phyloP scores from a whole-genome alignment of 2,329 filamentous ascomycete species.

The Pestalotiopsis sp. region DNA sequence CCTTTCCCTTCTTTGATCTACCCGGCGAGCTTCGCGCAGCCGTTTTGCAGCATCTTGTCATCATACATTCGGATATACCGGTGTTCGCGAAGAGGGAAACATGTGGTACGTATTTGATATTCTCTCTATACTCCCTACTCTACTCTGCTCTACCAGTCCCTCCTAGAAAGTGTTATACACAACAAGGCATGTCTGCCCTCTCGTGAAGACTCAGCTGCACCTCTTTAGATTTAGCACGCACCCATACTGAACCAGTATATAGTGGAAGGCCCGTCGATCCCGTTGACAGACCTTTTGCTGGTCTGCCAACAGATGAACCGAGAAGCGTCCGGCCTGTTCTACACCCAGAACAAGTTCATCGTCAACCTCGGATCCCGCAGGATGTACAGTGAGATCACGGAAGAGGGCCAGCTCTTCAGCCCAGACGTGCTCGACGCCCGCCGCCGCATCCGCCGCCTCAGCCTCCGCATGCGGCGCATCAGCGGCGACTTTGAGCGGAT shows the following conservation, averaged over 20 bases:
- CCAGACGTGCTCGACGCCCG: conserved; percentile 25
- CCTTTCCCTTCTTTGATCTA: conserved; percentile 30
- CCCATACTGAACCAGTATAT: neutral
- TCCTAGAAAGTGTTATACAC: neutral
- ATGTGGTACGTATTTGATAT: neutral
- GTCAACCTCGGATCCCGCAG: conserved; percentile 28
- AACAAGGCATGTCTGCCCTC: too few species aligned
- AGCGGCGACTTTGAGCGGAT: conserved; percentile 30
- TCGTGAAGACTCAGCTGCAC: too few species aligned
- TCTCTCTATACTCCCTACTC: too few species aligned
- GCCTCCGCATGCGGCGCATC: conserved; percentile 25
- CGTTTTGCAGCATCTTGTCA: conserved; percentile 26
- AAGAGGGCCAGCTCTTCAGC: conserved; percentile 29
- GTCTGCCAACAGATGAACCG: conserved; percentile 32
- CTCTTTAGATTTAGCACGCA: too few species aligned
- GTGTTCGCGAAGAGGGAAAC: conserved; percentile 21
- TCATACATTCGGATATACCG: conserved; percentile 22
- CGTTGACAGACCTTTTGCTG: conserved; percentile 22
- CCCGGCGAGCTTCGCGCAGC: conserved; percentile 27
- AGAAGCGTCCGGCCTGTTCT: conserved; percentile 32
- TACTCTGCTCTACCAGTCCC: too few species aligned
- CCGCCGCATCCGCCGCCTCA: conserved; percentile 27
- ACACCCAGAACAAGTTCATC: conserved; percentile 27
- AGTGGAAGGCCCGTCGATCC: neutral
- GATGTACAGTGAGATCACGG: conserved; percentile 24